Evolutionary conservation across 768 basidiomycete species (phyloP).

Genomic region (Xerocomus spinulosus): DNA sequence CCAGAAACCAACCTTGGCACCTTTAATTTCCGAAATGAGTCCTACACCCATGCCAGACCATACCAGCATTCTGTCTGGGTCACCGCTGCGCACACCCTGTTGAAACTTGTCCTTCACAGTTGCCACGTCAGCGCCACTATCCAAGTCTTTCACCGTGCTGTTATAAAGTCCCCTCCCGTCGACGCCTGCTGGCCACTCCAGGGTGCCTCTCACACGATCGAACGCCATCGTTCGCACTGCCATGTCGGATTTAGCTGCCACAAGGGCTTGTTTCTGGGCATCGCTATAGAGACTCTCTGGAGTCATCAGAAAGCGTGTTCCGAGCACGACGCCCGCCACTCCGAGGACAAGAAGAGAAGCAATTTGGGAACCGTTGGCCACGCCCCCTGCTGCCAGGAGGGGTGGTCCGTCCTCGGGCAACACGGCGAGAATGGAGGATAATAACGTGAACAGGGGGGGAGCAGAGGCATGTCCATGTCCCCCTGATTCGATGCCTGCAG

Average conservation of each 20-base stretch:
- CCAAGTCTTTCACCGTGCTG: slow-evolving; percentile 55
- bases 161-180: slow-evolving; percentile 50
- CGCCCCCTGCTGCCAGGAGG: slow-evolving; percentile 71
- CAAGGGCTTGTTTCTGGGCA: slow-evolving; percentile 49
- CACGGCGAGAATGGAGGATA: slow-evolving; percentile 49
- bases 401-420: slow-evolving; percentile 43
- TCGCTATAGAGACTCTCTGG: slow-evolving; percentile 58
- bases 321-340: slow-evolving; percentile 62
- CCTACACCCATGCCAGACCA: slow-evolving; percentile 71
- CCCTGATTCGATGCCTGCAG: slow-evolving; percentile 69
- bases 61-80: slow-evolving; percentile 49
- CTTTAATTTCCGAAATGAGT: slow-evolving; percentile 44
- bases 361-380: slow-evolving; percentile 60
- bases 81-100: slow-evolving; percentile 41
- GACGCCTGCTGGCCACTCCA: slow-evolving; percentile 57
- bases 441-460: slow-evolving; percentile 55
- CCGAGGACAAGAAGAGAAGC: slow-evolving; percentile 64
- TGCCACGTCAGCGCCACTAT: slow-evolving; percentile 42
- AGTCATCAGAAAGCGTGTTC: slow-evolving; percentile 72
- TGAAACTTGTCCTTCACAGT: slow-evolving; percentile 41
- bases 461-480: slow-evolving; percentile 64
- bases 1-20: slow-evolving; percentile 34
- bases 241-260: slow-evolving; percentile 39
- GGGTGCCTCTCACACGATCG: slow-evolving; percentile 50
- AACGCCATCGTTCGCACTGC: slow-evolving; percentile 62